Base-by-base conservation (phyloP, 768 basidiomycete genomes). In the Termitomyces sp. region DNA sequence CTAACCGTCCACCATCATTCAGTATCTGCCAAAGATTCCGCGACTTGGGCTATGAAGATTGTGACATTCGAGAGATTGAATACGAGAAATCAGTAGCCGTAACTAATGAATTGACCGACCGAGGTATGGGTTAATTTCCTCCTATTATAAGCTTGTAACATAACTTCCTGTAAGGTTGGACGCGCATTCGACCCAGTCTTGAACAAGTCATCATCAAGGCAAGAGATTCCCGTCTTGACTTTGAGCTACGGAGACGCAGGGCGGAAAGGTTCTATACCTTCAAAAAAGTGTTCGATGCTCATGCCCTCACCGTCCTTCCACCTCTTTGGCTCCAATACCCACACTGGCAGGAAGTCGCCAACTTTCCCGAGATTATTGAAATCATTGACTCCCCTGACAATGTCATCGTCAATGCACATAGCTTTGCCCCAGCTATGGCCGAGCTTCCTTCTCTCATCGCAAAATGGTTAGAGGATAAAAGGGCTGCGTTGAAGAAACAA, bases 251-350 rank as follows among this genome's bases (percentile, higher is more conserved):
- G 20, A n/a, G 0, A 4, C 64, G 63, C 37, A 31, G 63, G 32
- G 3, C 11, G 5, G n/a, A 15, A 2, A 67, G 67, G 49, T 60
- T 10, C 2, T 6, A 29, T 7, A n/a, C 60, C 11, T 47, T 71
- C 5, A 20, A 61, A 34, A 20, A 25, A 0, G 29, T 71, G 10
- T 72, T 70, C 36, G 56, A 59, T 4, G 55, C 38, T 3, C 69
- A 72, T 61, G 63, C 63, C 49, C 62, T 62, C 14, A 64, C 62
- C 0, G 60, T 73, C 4, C 56, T 56, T 4, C 72, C 74, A 5
- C 63, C 60, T 1, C 65, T 70, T 48, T 70, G 71, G 72, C 47
- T 60, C 12, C 68, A 60, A 25, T 67, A 71, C 25, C 73, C 72
- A 14, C 59, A 62, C 5, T 56, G 59, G 29, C 31, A 56, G 12